Percentiles rank a stretch among this genome's conserved stretches.
phyloP scores from a whole-genome alignment of 352 stramenopile genomes.

The Phytophthora ohioensis region DNA sequence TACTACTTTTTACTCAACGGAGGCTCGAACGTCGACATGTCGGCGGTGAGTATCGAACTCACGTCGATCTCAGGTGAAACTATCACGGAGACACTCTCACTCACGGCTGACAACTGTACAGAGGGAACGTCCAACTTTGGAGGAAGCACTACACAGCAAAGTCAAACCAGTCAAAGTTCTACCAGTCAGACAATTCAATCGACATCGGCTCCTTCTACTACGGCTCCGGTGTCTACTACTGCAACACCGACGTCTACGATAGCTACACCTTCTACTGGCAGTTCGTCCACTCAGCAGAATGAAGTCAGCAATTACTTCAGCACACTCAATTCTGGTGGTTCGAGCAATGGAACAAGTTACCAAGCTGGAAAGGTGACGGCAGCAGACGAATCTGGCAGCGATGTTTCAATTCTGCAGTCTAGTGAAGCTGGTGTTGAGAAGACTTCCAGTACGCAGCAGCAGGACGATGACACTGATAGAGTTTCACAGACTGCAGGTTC shows the following conservation, averaged over 20 bases:
- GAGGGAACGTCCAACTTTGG: constrained; percentile 41
- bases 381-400: constrained; percentile 23
- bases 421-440: constrained; percentile 35
- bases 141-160: constrained; percentile 9
- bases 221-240: constrained; percentile 12
- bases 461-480: background rate
- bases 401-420: constrained; percentile 42
- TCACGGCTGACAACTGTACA: constrained; percentile 49
- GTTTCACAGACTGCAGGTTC: background rate
- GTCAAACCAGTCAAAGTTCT: constrained; percentile 13
- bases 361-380: constrained; percentile 38
- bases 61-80: constrained; percentile 58
- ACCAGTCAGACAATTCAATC: constrained; percentile 27
- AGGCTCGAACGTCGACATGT: constrained; percentile 36
- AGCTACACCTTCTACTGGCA: constrained; percentile 8
- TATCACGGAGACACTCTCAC: constrained; percentile 59
- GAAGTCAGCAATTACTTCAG: constrained; percentile 20
- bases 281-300: constrained; percentile 4
- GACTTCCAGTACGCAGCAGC: constrained; percentile 22
- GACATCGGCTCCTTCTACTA: constrained; percentile 2
- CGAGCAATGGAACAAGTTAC: constrained; percentile 19
- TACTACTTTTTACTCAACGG: constrained; percentile 64
- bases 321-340: constrained; percentile 9
- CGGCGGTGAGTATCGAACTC: constrained; percentile 46
- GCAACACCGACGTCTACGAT: background rate